phyloP scores from a whole-genome alignment of 768 basidiomycete genomes.

The Crucibulum laeve region DNA sequence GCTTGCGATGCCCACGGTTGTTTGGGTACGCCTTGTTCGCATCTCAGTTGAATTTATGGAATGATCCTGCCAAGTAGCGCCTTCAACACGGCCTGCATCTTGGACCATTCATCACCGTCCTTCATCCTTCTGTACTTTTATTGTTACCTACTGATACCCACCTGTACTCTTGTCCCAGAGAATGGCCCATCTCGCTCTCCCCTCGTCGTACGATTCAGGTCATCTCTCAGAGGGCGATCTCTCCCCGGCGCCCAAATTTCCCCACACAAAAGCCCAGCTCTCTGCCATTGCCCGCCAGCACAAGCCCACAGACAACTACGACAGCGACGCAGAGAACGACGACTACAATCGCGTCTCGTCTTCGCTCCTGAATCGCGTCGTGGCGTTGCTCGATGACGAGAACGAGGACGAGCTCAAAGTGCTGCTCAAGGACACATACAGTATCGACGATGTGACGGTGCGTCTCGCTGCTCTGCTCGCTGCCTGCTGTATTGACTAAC shows the following conservation, averaged over 20 bases:
- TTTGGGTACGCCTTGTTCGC: not conserved
- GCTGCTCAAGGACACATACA: conserved; percentile 66
- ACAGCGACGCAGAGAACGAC: conserved; percentile 54
- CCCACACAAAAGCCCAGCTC: conserved; percentile 82
- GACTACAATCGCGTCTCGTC: conserved; percentile 49
- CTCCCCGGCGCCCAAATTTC: conserved; percentile 44
- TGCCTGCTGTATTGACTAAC: conserved; percentile 11
- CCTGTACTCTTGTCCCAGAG: not conserved
- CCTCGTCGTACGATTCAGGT: not conserved
- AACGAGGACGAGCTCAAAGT: conserved; percentile 83
- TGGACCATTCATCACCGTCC: not conserved
- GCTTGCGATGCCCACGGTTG: too few relatives aligned
- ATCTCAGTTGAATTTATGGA: not conserved
- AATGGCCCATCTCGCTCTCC: conserved; percentile 1
- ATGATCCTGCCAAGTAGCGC: conserved; percentile 2
- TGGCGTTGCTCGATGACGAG: conserved; percentile 70
- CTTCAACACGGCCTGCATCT: conserved; percentile 1
- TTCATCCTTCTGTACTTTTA: conserved; percentile 1
- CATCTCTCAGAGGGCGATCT: not conserved
- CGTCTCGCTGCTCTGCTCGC: conserved; percentile 19
- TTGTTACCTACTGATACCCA: not conserved
- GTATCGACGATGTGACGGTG: conserved; percentile 67
- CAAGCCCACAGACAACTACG: conserved; percentile 55
- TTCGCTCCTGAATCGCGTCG: conserved; percentile 66
- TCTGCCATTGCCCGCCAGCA: conserved; percentile 69